Percentiles rank a stretch among this genome's conserved stretches.
Evolutionary conservation across 2,329 filamentous ascomycete species (phyloP).

Genomic region (Calonectria fujianensis): DNA sequence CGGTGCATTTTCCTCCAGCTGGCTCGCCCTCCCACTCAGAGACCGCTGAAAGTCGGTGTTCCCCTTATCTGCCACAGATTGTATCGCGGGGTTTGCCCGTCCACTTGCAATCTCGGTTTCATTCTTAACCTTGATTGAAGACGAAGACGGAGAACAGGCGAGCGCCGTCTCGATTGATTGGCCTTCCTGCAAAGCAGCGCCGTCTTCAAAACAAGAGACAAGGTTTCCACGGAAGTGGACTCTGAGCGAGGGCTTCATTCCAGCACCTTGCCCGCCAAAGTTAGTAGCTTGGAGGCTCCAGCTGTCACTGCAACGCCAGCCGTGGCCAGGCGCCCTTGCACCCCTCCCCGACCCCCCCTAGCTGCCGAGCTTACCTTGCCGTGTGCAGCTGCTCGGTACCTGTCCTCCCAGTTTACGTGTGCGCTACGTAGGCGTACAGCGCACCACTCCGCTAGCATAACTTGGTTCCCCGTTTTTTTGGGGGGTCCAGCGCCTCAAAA

Average conservation of each 20-base stretch:
- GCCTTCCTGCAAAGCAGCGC: slow-evolving; percentile 18
- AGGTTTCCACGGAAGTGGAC: slow-evolving; percentile 25
- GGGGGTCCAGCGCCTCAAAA: slow-evolving; percentile 37
- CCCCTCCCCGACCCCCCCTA: slow-evolving; percentile 18
- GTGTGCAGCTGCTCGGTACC: slow-evolving; percentile 19
- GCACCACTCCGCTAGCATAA: slow-evolving; percentile 40
- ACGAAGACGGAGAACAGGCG: slow-evolving; percentile 12
- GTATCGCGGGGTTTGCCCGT: slow-evolving; percentile 24
- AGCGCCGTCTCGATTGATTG: background rate
- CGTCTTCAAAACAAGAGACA: slow-evolving; percentile 27
- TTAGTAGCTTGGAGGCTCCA: slow-evolving; percentile 27
- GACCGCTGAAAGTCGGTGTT: slow-evolving; percentile 3
- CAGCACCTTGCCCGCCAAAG: slow-evolving; percentile 29
- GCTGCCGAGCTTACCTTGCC: slow-evolving; percentile 25
- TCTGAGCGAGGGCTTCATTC: slow-evolving; percentile 30
- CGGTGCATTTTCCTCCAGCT: slow-evolving; percentile 27
- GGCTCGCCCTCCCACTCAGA: slow-evolving; percentile 12
- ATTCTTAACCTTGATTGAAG: slow-evolving; percentile 20
- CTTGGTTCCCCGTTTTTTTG: slow-evolving; percentile 38
- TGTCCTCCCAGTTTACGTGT: slow-evolving; percentile 8
- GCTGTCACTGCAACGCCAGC: slow-evolving; percentile 25
- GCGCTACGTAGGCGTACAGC: slow-evolving; percentile 19
- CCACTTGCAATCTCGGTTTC: slow-evolving; percentile 31
- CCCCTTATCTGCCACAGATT: slow-evolving; percentile 20
- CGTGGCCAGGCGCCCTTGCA: slow-evolving; percentile 20